Conservation (phyloP, 176 grass and related monocot genomes). For the Oryza meyeriana region DNA sequence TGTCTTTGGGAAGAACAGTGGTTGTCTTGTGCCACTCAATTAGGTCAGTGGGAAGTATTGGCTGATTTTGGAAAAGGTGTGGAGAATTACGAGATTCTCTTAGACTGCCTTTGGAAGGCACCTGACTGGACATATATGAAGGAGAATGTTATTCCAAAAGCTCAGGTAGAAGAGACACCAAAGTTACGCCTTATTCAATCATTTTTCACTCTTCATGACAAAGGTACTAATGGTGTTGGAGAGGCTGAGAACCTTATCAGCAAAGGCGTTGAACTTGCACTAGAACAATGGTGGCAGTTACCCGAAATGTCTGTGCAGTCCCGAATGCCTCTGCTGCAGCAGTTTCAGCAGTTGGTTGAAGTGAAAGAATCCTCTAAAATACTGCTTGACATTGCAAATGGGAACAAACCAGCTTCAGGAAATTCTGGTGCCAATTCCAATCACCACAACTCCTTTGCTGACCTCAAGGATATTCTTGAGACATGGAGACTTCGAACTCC, state of each 20-base stretch:
- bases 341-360: constrained; percentile 98
- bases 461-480: constrained; percentile 98
- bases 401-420: constrained; percentile 85
- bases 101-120: constrained; percentile 94
- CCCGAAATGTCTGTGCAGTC: constrained; percentile 96
- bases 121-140: constrained; percentile 98
- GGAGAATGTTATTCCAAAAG: constrained; percentile 80
- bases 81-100: constrained; percentile 94
- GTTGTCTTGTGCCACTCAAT: constrained; percentile 83
- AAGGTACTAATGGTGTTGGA: constrained; percentile 72
- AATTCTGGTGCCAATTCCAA: constrained; percentile 74
- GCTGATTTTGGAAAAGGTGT: constrained; percentile 97
- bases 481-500: constrained; percentile 96
- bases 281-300: constrained; percentile 99
- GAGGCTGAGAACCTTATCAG: constrained; percentile 81
- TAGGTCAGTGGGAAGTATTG: constrained; percentile 97
- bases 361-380: constrained; percentile 96
- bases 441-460: constrained; percentile 70
- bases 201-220: constrained; percentile 87
- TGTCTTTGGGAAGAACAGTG: constrained; percentile 99
- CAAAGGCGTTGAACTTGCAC: constrained; percentile 94
- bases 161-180: constrained; percentile 89
- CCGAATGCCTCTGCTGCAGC: constrained; percentile 82
- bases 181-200: constrained; percentile 82
- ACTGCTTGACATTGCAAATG: constrained; percentile 92